phyloP scores from a whole-genome alignment of 2,329 filamentous ascomycete genomes.

The Cladophialophora exuberans region DNA sequence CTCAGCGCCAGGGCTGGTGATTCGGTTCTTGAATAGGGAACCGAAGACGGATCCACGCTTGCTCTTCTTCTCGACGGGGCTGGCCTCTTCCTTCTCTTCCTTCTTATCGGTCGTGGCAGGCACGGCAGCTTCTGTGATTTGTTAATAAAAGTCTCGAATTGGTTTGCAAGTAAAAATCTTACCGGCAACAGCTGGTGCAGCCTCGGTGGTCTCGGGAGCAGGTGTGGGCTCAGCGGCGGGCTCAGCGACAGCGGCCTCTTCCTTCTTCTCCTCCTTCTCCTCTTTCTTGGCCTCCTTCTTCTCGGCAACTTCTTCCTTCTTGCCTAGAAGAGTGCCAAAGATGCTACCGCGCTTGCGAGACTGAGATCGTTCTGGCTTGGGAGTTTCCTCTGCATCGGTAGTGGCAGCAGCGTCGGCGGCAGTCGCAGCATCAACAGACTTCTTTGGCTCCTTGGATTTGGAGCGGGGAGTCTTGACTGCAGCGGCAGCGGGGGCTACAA shows the following conservation, averaged over 20 bases:
- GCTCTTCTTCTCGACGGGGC: constrained; percentile 66
- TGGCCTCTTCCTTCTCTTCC: constrained; percentile 47
- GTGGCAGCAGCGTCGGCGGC: constrained; percentile 21
- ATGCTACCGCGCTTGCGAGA: constrained; percentile 64
- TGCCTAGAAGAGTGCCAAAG: constrained; percentile 61
- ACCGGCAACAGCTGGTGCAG: constrained; percentile 38
- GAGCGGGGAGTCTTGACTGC: constrained; percentile 35
- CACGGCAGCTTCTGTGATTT: constrained; percentile 39
- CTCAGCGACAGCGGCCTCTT: constrained; percentile 44
- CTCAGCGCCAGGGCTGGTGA: constrained; percentile 48
- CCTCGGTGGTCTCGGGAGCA: constrained; percentile 44
- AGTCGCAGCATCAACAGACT: constrained; percentile 31
- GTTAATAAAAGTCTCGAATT: constrained; percentile 14
- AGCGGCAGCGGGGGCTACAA: constrained; percentile 41
- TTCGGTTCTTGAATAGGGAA: constrained; percentile 75
- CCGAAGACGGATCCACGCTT: constrained; percentile 88
- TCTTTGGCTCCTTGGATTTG: constrained; percentile 42
- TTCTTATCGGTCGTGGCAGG: constrained; percentile 57
- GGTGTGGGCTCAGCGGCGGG: constrained; percentile 41
- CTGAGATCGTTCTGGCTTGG: constrained; percentile 60
- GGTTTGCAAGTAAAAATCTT: constrained; percentile 25
- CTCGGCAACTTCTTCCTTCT: constrained; percentile 59
- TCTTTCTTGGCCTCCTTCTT: constrained; percentile 45
- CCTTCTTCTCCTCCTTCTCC: constrained; percentile 46
- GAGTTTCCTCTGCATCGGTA: constrained; percentile 36